phyloP scores from a whole-genome alignment of 2,329 filamentous ascomycete genomes.

The Talaromyces sp. region DNA sequence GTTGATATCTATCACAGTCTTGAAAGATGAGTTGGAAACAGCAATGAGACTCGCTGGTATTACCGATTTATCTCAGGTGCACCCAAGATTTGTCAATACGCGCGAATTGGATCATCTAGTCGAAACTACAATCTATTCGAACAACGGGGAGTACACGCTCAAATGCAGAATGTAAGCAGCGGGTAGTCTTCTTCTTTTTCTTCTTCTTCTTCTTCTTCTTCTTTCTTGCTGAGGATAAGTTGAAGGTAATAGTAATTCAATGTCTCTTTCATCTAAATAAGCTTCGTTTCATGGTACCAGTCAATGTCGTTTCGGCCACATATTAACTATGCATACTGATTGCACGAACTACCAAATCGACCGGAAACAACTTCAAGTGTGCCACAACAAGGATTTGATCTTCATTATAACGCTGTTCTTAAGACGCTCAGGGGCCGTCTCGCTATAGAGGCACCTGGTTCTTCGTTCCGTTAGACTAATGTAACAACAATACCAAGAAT shows the following conservation, averaged over 20 bases:
- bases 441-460: neutral
- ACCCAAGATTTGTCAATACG: constrained; percentile 63
- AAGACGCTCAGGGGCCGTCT: neutral
- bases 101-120: neutral
- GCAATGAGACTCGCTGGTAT: constrained; percentile 68
- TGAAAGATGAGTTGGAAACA: constrained; percentile 61
- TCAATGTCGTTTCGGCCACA: neutral
- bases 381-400: neutral
- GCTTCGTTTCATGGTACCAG: neutral
- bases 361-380: neutral
- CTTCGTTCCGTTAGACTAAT: neutral
- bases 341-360: neutral
- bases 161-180: neutral
- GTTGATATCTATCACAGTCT: constrained; percentile 37
- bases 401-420: neutral
- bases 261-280: neutral
- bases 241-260: neutral
- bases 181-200: neutral
- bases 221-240: neutral
- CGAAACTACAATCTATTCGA: neutral
- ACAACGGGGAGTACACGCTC: neutral
- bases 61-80: constrained; percentile 65
- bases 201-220: no score
- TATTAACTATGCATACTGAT: neutral
- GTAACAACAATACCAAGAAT: neutral